A percentile compares a stretch with the other conserved stretches of the same genome.
Conservation (phyloP, 371 early-diverging fungal genomes). For the Nematocida sp. region DNA sequence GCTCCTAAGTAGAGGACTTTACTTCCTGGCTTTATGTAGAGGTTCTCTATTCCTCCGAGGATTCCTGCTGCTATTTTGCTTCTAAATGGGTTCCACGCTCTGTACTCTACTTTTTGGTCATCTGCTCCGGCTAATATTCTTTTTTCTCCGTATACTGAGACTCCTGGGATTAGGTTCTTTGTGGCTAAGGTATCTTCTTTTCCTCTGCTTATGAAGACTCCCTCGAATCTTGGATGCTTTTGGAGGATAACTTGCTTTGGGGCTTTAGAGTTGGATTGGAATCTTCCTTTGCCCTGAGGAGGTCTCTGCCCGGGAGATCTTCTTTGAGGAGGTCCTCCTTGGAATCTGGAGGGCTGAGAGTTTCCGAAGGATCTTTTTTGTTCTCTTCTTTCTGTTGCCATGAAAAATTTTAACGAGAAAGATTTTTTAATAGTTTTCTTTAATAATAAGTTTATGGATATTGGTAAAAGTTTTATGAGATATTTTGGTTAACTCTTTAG, state of each 20-base stretch:
- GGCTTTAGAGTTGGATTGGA: background rate
- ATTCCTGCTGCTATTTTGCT: conserved; percentile 98
- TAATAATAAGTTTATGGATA: background rate
- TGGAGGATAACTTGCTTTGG: conserved; percentile 72
- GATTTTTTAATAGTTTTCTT: background rate
- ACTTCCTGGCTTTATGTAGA: conserved; percentile 88
- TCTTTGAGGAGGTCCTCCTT: background rate
- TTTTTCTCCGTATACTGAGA: conserved; percentile 97
- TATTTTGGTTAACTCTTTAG: too few relatives aligned
- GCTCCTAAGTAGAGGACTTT: conserved; percentile 98
- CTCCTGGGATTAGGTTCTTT: conserved; percentile 93
- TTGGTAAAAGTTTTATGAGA: too few relatives aligned
- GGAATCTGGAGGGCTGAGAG: background rate
- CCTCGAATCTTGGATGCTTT: conserved; percentile 91
- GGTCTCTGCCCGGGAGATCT: background rate
- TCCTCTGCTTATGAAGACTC: conserved; percentile 90
- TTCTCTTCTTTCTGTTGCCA: conserved; percentile 38
- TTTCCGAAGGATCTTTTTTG: conserved; percentile 11
- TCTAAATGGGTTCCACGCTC: conserved; percentile 99
- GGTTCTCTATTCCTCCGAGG: conserved; percentile 92
- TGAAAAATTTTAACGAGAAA: conserved; percentile 21
- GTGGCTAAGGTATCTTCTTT: conserved; percentile 98
- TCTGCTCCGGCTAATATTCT: conserved; percentile 84
- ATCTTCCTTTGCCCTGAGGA: background rate
- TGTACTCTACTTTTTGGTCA: conserved; percentile 92